Evolutionary conservation across 345 rosid genomes (phyloP), one percentile per base, ranked within the genome.

Genomic region (Salix koriyanagi): DNA sequence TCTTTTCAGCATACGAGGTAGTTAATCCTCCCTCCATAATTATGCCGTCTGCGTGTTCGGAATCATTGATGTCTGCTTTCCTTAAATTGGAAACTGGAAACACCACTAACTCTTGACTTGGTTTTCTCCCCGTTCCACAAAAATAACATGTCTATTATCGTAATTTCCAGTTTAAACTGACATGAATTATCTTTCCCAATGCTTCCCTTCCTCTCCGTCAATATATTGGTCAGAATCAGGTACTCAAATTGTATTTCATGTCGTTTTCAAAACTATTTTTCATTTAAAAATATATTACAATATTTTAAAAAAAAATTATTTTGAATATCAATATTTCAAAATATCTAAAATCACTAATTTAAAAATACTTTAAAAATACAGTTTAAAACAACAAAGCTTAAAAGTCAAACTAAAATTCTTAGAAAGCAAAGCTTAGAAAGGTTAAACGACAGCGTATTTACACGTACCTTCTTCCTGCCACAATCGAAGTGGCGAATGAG

Each of bases 381-480:
- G 34, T 32, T 32, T 32, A 32, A 32, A 34, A 34, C 37, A 34
- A 34, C 37, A 34, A 34, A 1, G 25, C 2, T 32, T 56, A 21
- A 34, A 61, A 25, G 67, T 61, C 76, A 42, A 73, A 66, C 54
- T 21, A n/a, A n/a, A 42, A n/a, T 48, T 36, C 37, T 34, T 10
- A 34, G 15, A 23, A n/a, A 10, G 4, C n/a, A n/a, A n/a, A n/a
- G n/a, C 37, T 34, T 10, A 34, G 15, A 23, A n/a, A 10, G 4
- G 62, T 3, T 58, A 10, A 58, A 58, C 64, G 64, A 58, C 15
- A 58, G 12, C 64, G 64, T 58, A 9, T 56, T n/a, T 58, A 60
- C n/a, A 69, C 84, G 72, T 78, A 93, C 99, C 99, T 92, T 91
- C 65, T 71, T 80, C 80, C 96, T 81, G 65, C 89, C 90, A 86